phyloP scores from a whole-genome alignment of 371 early-diverging fungal genomes.

The Nematocida sp. region DNA sequence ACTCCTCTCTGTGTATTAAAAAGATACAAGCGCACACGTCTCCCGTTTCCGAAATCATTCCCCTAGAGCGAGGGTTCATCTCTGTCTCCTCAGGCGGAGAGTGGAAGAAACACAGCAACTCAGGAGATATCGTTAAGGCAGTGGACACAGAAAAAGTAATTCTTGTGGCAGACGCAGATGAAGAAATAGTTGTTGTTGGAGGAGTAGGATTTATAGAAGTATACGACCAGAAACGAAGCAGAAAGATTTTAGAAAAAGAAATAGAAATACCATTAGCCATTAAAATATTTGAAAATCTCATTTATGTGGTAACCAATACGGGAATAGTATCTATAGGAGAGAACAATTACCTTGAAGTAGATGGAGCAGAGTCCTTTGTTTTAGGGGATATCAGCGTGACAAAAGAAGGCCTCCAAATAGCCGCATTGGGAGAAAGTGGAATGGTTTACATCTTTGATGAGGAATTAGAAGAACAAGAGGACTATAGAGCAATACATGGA shows the following conservation, averaged over 20 bases:
- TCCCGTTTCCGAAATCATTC: not conserved
- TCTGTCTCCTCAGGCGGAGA: slow-evolving; percentile 4
- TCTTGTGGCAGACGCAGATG: slow-evolving; percentile 22
- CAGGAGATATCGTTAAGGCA: slow-evolving; percentile 15
- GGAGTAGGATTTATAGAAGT: not conserved
- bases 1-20: not conserved
- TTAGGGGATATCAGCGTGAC: not conserved
- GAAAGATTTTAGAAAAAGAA: not conserved
- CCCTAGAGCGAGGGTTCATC: slow-evolving; percentile 17
- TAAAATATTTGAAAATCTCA: not conserved
- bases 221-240: slow-evolving; percentile 37
- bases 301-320: not conserved
- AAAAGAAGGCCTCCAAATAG: not conserved
- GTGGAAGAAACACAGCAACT: not conserved
- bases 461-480: slow-evolving; percentile 13
- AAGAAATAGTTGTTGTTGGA: slow-evolving; percentile 26
- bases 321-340: not conserved
- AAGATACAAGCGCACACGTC: slow-evolving; percentile 18
- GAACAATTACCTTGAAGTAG: not conserved
- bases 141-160: not conserved
- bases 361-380: slow-evolving; percentile 5
- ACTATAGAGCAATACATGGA: slow-evolving; percentile 14
- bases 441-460: slow-evolving; percentile 8
- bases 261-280: slow-evolving; percentile 34
- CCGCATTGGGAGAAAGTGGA: slow-evolving; percentile 41